Evolutionary conservation across 177 flowering plant species (phyloP).

Genomic region (Vitis hybrid): DNA sequence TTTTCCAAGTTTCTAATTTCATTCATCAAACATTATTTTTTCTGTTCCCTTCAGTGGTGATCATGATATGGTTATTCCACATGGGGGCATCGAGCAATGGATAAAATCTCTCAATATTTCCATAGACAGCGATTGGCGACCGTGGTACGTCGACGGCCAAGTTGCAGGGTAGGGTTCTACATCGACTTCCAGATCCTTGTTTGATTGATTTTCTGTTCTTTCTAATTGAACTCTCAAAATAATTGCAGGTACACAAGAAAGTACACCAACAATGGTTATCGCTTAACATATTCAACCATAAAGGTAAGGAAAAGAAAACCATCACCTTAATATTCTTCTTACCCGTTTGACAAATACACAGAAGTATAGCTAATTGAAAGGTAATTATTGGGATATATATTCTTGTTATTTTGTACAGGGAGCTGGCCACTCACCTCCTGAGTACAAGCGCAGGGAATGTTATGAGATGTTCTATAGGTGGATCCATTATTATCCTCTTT

Average conservation of each 20-base stretch:
- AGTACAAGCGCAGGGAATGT: slow-evolving; percentile 6
- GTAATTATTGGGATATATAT: no score
- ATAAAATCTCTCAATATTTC: slow-evolving; percentile 14
- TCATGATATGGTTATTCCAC: slow-evolving; percentile 25
- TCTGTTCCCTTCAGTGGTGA: slow-evolving; percentile 18
- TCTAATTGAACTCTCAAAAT: no score
- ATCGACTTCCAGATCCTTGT: no score
- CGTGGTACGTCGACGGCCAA: not conserved
- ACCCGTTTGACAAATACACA: no score
- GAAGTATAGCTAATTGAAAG: no score
- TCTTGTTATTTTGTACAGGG: slow-evolving; percentile 1
- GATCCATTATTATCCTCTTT: slow-evolving; percentile 7
- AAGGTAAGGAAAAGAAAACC: no score
- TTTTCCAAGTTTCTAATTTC: no score
- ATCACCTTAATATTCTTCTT: not conserved
- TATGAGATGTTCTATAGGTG: slow-evolving; percentile 5
- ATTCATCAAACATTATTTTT: no score
- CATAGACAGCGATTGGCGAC: not conserved
- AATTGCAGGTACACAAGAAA: no score
- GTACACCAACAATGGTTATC: no score
- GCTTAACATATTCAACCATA: no score
- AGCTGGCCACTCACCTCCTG: slow-evolving; percentile 9
- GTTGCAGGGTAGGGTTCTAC: slow-evolving; percentile 21
- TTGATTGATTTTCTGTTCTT: not conserved
- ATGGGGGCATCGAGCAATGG: slow-evolving; percentile 16